These are phyloP conservation scores for Orychophragmus violaceus DNA, from an alignment of 345 rosid species.

Conservation along the genomic window DNA sequence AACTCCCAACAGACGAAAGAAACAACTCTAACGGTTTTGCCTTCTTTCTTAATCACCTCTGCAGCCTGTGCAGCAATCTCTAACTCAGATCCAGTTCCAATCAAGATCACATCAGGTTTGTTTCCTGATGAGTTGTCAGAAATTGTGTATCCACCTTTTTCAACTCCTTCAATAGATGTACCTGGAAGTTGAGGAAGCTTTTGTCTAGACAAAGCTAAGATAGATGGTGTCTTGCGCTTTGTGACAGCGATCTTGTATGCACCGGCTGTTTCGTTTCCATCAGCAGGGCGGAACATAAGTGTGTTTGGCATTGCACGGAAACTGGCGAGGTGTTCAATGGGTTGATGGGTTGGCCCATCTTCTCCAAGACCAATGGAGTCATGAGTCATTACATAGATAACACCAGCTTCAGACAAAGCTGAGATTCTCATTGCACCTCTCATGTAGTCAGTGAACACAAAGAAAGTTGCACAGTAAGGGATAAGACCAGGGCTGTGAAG, in stretches of 20 bases:
- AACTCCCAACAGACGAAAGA: slow-evolving; percentile 90
- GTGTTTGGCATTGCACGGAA: slow-evolving; percentile 99
- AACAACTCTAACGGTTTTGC: slow-evolving; percentile 91
- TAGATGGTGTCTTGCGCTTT: slow-evolving; percentile 73
- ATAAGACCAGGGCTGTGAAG: slow-evolving; percentile 85
- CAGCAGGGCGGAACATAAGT: slow-evolving; percentile 98
- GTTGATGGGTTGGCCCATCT: slow-evolving; percentile 99
- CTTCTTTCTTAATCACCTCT: slow-evolving; percentile 72
- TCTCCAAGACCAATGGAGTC: slow-evolving; percentile 99
- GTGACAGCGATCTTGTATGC: slow-evolving; percentile 77
- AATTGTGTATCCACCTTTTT: slow-evolving; percentile 78
- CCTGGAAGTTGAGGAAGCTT: slow-evolving; percentile 86
- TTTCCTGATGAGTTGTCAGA: slow-evolving; percentile 85
- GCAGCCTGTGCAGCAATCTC: slow-evolving; percentile 83
- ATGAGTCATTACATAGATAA: slow-evolving; percentile 97
- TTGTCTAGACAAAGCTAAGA: slow-evolving; percentile 88
- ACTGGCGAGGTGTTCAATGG: slow-evolving; percentile 93
- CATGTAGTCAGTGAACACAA: slow-evolving; percentile 99
- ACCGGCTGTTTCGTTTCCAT: slow-evolving; percentile 96
- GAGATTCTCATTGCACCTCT: slow-evolving; percentile 95
- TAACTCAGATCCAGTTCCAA: slow-evolving; percentile 94
- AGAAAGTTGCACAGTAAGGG: slow-evolving; percentile 99
- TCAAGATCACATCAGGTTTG: slow-evolving; percentile 86
- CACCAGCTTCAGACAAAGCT: slow-evolving; percentile 79
- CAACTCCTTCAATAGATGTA: slow-evolving; percentile 84